Evolutionary conservation across 2,329 filamentous ascomycete species (phyloP).

Genomic region (Colletotrichum magnum): DNA sequence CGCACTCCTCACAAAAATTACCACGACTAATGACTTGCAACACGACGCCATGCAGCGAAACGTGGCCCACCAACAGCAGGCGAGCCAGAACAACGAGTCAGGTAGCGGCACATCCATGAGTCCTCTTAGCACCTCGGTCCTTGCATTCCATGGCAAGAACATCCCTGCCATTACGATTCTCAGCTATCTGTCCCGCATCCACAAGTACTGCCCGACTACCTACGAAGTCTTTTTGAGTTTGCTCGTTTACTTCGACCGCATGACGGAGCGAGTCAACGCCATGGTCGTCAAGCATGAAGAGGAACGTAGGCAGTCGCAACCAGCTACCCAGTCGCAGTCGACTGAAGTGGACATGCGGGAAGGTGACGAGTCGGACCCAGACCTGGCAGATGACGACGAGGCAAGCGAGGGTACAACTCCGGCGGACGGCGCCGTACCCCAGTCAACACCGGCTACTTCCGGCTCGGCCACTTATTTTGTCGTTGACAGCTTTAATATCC

Average conservation of each 20-base stretch:
- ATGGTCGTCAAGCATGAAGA: constrained; percentile 79
- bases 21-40: constrained; percentile 93
- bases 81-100: constrained; percentile 60
- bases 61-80: constrained; percentile 70
- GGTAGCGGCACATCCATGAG: constrained; percentile 72
- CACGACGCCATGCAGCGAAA: constrained; percentile 90
- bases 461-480: constrained; percentile 79
- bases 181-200: constrained; percentile 94
- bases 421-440: constrained; percentile 39
- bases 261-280: constrained; percentile 96
- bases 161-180: constrained; percentile 96
- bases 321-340: constrained; percentile 38
- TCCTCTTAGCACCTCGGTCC: constrained; percentile 75
- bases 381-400: constrained; percentile 62
- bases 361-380: constrained; percentile 61
- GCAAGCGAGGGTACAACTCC: constrained; percentile 46
- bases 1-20: constrained; percentile 95
- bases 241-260: constrained; percentile 97
- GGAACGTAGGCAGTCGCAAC: constrained; percentile 56
- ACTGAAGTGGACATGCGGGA: constrained; percentile 55
- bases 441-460: constrained; percentile 37
- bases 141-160: constrained; percentile 98
- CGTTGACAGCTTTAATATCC: constrained; percentile 99
- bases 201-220: constrained; percentile 98
- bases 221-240: constrained; percentile 98